These are phyloP conservation scores for Plasmodium malariae DNA, from an alignment of 169 alveolate species.

Conservation along the genomic window DNA sequence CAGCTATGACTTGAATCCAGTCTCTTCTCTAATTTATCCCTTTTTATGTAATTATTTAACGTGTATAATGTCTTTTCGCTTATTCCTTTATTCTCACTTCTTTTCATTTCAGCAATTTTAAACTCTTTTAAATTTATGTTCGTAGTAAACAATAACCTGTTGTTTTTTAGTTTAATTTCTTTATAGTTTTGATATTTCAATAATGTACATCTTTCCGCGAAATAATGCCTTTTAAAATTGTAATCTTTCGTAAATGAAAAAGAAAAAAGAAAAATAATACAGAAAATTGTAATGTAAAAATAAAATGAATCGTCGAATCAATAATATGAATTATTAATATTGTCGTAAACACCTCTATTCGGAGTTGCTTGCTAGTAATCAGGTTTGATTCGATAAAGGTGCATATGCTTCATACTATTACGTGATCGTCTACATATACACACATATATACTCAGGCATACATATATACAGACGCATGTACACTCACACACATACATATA, in stretches of 20 bases:
- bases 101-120: neutral
- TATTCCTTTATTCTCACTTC: neutral
- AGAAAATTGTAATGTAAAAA: neutral
- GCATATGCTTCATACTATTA: no score
- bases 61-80: neutral
- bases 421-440: no score
- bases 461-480: no score
- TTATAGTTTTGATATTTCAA: constrained; percentile 7
- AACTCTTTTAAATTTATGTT: constrained; percentile 18
- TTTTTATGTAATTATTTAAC: constrained; percentile 15
- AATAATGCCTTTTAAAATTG: constrained; percentile 31
- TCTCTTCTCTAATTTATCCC: no score
- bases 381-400: no score
- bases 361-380: no score
- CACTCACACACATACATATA: no score
- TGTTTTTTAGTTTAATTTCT: constrained; percentile 22
- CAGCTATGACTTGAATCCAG: no score
- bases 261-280: neutral
- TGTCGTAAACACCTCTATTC: no score
- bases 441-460: no score
- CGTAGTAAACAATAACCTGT: neutral
- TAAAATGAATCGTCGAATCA: neutral
- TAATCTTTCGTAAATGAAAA: constrained; percentile 5
- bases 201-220: constrained; percentile 13
- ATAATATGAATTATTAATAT: no score